phyloP scores from a whole-genome alignment of 805 yeast species.

The Pichia phayaonensis region DNA sequence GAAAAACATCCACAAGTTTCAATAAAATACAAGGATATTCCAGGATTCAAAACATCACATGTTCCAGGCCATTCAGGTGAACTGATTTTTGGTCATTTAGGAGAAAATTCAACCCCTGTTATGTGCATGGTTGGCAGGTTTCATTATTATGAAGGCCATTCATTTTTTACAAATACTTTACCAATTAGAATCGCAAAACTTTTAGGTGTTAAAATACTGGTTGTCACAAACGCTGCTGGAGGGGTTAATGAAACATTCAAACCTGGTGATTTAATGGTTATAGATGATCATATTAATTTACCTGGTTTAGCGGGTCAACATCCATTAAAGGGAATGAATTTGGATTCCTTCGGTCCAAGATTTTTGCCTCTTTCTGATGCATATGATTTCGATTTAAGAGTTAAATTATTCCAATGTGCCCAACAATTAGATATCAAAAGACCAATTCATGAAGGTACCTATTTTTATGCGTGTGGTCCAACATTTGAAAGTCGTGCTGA shows the following conservation, averaged over 20 bases:
- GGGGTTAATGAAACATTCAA: constrained; percentile 60
- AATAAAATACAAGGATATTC: constrained; percentile 61
- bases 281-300: constrained; percentile 80
- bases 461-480: constrained; percentile 84
- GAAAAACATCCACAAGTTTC: constrained; percentile 30
- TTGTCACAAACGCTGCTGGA: constrained; percentile 97
- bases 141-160: constrained; percentile 88
- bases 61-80: constrained; percentile 89
- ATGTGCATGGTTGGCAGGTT: constrained; percentile 91
- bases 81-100: constrained; percentile 71
- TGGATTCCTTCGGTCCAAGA: constrained; percentile 74
- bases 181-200: constrained; percentile 71
- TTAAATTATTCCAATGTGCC: constrained; percentile 49
- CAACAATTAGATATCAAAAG: constrained; percentile 41
- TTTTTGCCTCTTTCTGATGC: constrained; percentile 87
- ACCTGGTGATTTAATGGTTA: constrained; percentile 88
- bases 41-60: constrained; percentile 74
- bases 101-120: constrained; percentile 63
- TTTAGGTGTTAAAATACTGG: constrained; percentile 52
- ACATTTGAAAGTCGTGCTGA: constrained; percentile 92
- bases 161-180: constrained; percentile 73
- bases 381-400: constrained; percentile 67
- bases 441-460: constrained; percentile 76
- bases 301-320: constrained; percentile 89
- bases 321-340: constrained; percentile 82